A percentile compares a stretch with the other conserved stretches of the same genome.
phyloP scores from a whole-genome alignment of 306 rosid genomes.

The Vigna angularis region DNA sequence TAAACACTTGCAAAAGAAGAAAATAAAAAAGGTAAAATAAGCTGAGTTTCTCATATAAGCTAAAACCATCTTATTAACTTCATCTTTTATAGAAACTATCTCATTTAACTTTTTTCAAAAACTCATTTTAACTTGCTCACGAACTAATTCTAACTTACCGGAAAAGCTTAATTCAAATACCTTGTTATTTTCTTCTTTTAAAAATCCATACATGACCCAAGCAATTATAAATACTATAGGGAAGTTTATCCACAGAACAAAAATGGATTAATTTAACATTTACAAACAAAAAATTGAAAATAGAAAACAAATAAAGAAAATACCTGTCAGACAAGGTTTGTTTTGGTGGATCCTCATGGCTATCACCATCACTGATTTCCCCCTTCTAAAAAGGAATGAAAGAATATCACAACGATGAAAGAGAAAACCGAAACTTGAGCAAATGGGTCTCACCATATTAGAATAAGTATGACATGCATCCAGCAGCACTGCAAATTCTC shows the following conservation, averaged over 20 bases:
- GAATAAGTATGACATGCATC: constrained; percentile 63
- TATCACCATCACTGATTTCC: constrained; percentile 36
- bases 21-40: not conserved
- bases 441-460: constrained; percentile 51
- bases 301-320: constrained; percentile 22
- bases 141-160: not conserved
- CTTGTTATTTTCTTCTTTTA: not conserved
- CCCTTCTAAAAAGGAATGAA: constrained; percentile 57
- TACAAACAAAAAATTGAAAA: not conserved
- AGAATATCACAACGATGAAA: not conserved
- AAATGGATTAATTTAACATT: not conserved
- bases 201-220: not conserved
- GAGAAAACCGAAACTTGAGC: not conserved
- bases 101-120: not conserved
- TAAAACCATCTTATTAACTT: not conserved
- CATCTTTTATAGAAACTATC: not conserved
- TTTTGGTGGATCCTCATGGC: constrained; percentile 44
- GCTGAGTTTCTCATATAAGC: not conserved
- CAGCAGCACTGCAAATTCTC: constrained; percentile 78
- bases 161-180: not conserved
- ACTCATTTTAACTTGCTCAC: not conserved
- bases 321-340: constrained; percentile 80
- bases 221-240: not conserved
- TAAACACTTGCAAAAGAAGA: not conserved
- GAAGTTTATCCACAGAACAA: not conserved